Evolutionary conservation across 2,329 filamentous ascomycete species (phyloP).

Genomic region (Pseudocercospora musae): DNA sequence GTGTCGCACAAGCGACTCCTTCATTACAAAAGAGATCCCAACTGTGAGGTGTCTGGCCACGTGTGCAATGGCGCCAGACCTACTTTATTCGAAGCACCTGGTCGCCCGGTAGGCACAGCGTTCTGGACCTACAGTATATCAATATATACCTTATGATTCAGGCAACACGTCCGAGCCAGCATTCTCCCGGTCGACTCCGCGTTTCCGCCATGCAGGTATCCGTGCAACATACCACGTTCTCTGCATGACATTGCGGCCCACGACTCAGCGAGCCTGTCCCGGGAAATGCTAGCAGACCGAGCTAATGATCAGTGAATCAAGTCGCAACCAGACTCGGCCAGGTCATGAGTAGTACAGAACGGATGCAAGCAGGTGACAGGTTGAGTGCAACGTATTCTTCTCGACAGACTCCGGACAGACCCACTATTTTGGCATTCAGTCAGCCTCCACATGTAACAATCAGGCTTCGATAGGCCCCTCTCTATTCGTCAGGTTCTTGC

Average conservation of each 20-base stretch:
- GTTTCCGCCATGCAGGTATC: neutral
- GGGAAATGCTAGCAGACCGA: neutral
- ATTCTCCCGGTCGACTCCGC: conserved; percentile 2
- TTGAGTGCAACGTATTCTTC: conserved; percentile 5
- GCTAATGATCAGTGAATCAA: neutral
- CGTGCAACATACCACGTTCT: conserved; percentile 3
- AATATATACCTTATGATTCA: conserved; percentile 8
- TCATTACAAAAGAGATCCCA: neutral
- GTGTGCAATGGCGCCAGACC: conserved; percentile 7
- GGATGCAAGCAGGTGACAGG: conserved; percentile 11
- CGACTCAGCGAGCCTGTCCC: neutral
- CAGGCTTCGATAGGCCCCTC: neutral
- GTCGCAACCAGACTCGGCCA: neutral
- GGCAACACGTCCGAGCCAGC: conserved; percentile 8
- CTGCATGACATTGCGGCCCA: conserved; percentile 5
- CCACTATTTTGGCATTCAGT: conserved; percentile 1
- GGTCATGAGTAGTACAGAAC: neutral
- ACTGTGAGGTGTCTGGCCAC: conserved; percentile 2
- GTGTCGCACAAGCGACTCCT: neutral
- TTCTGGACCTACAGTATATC: neutral
- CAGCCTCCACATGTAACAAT: conserved; percentile 4
- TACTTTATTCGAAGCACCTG: conserved; percentile 11
- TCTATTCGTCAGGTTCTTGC: conserved; percentile 3
- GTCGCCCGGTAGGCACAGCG: neutral
- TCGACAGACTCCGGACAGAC: neutral